Conservation (phyloP, 257 asterid species). For the Nicotiana paniculata region DNA sequence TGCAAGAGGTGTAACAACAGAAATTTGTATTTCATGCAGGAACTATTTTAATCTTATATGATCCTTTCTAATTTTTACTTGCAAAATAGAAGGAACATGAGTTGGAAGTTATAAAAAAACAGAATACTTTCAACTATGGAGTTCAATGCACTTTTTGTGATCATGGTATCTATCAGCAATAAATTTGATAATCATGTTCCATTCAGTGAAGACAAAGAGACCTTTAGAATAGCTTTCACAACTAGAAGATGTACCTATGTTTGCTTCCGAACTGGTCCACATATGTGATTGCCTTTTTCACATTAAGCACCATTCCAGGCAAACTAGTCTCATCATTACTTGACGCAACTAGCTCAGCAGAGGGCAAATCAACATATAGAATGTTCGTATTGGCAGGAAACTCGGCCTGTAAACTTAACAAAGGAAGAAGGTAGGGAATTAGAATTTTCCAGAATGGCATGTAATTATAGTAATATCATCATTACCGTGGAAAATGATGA, state of each 20-base stretch:
- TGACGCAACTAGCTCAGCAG: constrained; percentile 81
- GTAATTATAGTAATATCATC: background rate
- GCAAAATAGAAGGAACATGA: background rate
- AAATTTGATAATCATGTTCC: background rate
- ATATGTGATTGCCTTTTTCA: constrained; percentile 68
- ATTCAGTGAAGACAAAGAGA: background rate
- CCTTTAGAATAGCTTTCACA: constrained; percentile 3
- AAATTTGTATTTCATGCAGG: background rate
- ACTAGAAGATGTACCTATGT: constrained; percentile 48
- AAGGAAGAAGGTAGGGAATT: constrained; percentile 27
- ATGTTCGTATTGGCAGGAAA: constrained; percentile 98
- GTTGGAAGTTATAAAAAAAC: background rate
- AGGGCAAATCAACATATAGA: constrained; percentile 82
- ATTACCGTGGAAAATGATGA: background rate
- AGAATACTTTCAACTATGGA: background rate
- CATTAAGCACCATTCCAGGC: constrained; percentile 94
- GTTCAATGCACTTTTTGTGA: background rate
- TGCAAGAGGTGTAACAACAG: background rate
- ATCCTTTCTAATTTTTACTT: background rate
- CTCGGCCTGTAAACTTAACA: constrained; percentile 70
- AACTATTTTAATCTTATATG: background rate
- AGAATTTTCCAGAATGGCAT: constrained; percentile 19
- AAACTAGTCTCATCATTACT: constrained; percentile 59
- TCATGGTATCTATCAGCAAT: background rate
- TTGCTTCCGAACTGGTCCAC: constrained; percentile 79